Evolutionary conservation across 768 basidiomycete species (phyloP), one percentile per base, ranked within the genome.

Genomic region (Chalciporus piperatus): DNA sequence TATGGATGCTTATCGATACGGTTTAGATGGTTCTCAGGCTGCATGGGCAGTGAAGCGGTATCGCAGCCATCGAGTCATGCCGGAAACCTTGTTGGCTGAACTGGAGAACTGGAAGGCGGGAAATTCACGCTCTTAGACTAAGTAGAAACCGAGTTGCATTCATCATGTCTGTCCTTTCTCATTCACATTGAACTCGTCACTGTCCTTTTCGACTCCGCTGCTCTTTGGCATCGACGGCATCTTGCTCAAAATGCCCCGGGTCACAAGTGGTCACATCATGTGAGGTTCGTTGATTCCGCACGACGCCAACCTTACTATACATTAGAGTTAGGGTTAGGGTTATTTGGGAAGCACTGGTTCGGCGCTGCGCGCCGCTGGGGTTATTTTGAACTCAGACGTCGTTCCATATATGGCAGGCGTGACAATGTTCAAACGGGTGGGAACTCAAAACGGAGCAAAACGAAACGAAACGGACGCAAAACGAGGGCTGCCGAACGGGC

Each of bases 21-120:
- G 64, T 4, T 47, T 69, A 4, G 59, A 56, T 39, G 53, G 55
- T 9, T 22, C 44, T 6, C 55, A 61, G 38, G 61, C 64, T 23
- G 59, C 59, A 7, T 68, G 63, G 60, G 63, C 62, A 27, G 41
- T 55, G 6, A 66, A 59, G 32, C 62, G 65, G 37, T 68, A 68
- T 33, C 41, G 35, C 11, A 59, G 54, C 11, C 62, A 61, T 42
- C 23, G 48, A n/a, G 54, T 58, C 27, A 40, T 66, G 17, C 61
- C 64, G 39, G 51, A 40, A 17, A 47, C 20, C 22, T 54, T 61
- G 12, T 33, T 44, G 20, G 17, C 13, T 3, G 28, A 37, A 19
- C 38, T 50, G 42, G 48, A 50, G 14, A 38, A 38, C 37, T 39
- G 17, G 17, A 39, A 19, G 20, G 38, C 38, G 17, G 17, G 14